Evolutionary conservation across 768 basidiomycete species (phyloP).

Genomic region (Phanerochaete carnosa): DNA sequence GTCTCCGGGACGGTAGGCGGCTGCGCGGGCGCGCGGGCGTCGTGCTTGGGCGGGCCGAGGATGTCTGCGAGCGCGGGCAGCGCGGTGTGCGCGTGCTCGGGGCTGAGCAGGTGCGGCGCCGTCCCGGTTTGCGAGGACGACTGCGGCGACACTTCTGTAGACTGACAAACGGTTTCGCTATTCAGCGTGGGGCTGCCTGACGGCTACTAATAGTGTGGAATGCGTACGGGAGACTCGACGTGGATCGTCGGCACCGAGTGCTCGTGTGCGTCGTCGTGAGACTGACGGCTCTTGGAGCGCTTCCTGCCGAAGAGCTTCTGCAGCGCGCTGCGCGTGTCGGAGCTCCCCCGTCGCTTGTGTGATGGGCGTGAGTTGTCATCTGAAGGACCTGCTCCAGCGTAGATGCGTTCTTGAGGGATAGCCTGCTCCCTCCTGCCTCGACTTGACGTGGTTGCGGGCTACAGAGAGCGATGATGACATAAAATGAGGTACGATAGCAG

Average conservation of each 20-base stretch:
- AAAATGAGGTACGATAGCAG: not conserved
- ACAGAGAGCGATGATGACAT: not conserved
- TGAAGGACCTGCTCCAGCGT: not conserved
- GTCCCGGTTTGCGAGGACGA: slow-evolving; percentile 12
- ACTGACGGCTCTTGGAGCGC: slow-evolving; percentile 10
- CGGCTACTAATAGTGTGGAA: not conserved
- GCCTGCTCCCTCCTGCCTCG: not conserved
- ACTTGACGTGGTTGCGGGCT: not conserved
- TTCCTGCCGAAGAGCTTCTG: slow-evolving; percentile 18
- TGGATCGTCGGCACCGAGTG: slow-evolving; percentile 20
- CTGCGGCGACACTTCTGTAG: slow-evolving; percentile 17
- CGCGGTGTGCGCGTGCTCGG: slow-evolving; percentile 20
- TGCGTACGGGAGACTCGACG: slow-evolving; percentile 23
- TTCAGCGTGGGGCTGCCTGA: not conserved
- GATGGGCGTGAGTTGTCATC: not conserved
- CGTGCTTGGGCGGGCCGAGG: not conserved
- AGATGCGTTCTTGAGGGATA: not conserved
- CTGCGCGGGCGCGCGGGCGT: not conserved
- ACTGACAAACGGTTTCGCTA: slow-evolving; percentile 13
- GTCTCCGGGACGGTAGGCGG: not conserved
- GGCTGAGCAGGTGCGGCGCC: slow-evolving; percentile 27
- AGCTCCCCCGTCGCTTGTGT: not conserved
- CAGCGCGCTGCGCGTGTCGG: slow-evolving; percentile 10
- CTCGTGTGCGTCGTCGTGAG: slow-evolving; percentile 6
- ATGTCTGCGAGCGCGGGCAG: slow-evolving; percentile 13